These are phyloP conservation scores for Leishmania arabica DNA, from an alignment of 208 protist species.

Conservation along the genomic window DNA sequence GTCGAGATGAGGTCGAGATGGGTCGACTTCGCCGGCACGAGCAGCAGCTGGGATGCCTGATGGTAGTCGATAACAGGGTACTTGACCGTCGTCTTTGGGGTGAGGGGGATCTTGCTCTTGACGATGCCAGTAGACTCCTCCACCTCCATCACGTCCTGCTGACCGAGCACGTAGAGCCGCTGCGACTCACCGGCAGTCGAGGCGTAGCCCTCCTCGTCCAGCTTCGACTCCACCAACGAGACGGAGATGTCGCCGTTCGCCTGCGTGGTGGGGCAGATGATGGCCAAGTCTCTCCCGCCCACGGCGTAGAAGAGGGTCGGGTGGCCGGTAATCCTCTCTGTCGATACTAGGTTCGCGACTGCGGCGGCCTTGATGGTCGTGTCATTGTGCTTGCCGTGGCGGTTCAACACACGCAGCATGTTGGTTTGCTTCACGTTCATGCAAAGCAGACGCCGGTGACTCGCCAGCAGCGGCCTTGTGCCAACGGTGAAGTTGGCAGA, in stretches of 20 bases:
- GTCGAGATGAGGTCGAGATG: constrained; percentile 79
- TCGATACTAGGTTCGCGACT: constrained; percentile 63
- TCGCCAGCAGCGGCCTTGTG: constrained; percentile 55
- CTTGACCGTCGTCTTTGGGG: constrained; percentile 64
- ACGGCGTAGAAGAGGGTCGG: constrained; percentile 77
- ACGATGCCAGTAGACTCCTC: constrained; percentile 50
- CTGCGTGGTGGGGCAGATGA: constrained; percentile 61
- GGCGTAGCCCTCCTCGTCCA: constrained; percentile 61
- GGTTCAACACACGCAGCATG: constrained; percentile 74
- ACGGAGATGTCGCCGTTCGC: constrained; percentile 75
- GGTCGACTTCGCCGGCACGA: constrained; percentile 71
- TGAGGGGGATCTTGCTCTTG: constrained; percentile 40
- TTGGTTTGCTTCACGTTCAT: constrained; percentile 87
- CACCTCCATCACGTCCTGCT: constrained; percentile 68
- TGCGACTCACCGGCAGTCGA: constrained; percentile 62
- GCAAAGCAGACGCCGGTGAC: constrained; percentile 73
- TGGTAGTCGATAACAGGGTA: constrained; percentile 74
- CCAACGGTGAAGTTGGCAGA: constrained; percentile 48
- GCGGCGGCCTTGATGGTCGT: constrained; percentile 46
- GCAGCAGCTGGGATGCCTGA: constrained; percentile 51
- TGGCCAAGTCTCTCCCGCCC: constrained; percentile 59
- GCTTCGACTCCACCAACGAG: constrained; percentile 36
- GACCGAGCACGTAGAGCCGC: constrained; percentile 63
- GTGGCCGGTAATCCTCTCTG: constrained; percentile 50
- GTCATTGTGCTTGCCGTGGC: constrained; percentile 71